These are phyloP conservation scores for Bothriochloa decipiens DNA, from an alignment of 176 grass and related monocot genomes.

Conservation along the genomic window DNA sequence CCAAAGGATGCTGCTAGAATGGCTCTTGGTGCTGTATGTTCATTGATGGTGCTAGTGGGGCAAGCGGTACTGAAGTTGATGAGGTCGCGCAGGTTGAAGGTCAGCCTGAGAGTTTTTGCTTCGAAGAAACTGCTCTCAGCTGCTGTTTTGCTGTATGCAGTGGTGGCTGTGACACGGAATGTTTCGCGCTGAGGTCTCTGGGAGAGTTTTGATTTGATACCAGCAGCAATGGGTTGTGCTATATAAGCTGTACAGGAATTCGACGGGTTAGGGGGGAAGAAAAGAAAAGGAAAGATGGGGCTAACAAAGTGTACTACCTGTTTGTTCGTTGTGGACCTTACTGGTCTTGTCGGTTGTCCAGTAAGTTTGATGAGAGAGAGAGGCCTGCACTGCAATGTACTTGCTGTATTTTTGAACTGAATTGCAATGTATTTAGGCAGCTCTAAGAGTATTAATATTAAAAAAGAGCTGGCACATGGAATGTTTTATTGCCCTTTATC, in stretches of 20 bases:
- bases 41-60: slow-evolving; percentile 50
- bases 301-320: background rate
- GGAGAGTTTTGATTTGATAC: slow-evolving; percentile 22
- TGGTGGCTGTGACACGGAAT: slow-evolving; percentile 41
- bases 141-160: slow-evolving; percentile 36
- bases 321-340: background rate
- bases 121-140: slow-evolving; percentile 60
- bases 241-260: slow-evolving; percentile 42
- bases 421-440: too few species aligned
- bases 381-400: background rate
- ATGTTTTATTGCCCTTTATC: too few species aligned
- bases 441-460: too few species aligned
- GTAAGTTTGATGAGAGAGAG: too few species aligned
- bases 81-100: slow-evolving; percentile 59
- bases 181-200: slow-evolving; percentile 17
- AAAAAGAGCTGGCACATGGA: too few species aligned
- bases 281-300: background rate
- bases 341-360: background rate
- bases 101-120: slow-evolving; percentile 80
- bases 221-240: background rate
- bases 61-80: slow-evolving; percentile 61
- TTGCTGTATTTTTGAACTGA: too few species aligned
- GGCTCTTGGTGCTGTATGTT: slow-evolving; percentile 45
- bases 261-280: too few species aligned
- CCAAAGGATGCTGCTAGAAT: slow-evolving; percentile 59